Percentiles rank a stretch among this genome's conserved stretches.
These are phyloP conservation scores for Vitis rotundifolia DNA, from an alignment of 164 flowering plant genomes.

Conservation along the genomic window DNA sequence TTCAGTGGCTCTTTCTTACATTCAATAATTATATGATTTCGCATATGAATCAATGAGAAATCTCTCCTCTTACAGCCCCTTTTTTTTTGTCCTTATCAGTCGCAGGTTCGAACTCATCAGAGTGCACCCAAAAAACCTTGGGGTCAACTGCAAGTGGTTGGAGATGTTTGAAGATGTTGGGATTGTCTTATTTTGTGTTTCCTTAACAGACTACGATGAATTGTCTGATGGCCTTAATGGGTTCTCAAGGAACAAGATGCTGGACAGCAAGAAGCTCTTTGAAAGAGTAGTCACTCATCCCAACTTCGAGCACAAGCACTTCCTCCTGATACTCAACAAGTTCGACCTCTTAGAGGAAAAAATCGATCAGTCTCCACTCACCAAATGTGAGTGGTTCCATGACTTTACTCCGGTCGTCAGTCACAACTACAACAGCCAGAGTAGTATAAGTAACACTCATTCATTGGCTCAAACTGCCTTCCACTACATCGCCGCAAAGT, in stretches of 20 bases:
- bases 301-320: constrained; percentile 13
- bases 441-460: constrained; percentile 7
- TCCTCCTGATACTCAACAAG: constrained; percentile 44
- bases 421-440: constrained; percentile 6
- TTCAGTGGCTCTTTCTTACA: too few relatives aligned
- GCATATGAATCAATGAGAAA: too few relatives aligned
- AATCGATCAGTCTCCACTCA: constrained; percentile 30
- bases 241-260: constrained; percentile 32
- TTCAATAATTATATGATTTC: too few relatives aligned
- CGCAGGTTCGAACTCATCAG: constrained; percentile 50
- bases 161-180: constrained; percentile 43
- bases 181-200: constrained; percentile 33
- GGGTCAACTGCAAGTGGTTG: constrained; percentile 43
- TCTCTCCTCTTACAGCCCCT: neutral
- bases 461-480: constrained; percentile 33
- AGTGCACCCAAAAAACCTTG: constrained; percentile 34
- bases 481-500: constrained; percentile 39
- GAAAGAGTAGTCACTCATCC: constrained; percentile 38
- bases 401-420: constrained; percentile 39
- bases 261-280: constrained; percentile 37
- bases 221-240: constrained; percentile 16
- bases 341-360: constrained; percentile 40
- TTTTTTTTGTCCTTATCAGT: neutral
- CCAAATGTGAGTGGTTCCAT: constrained; percentile 39
- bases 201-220: constrained; percentile 34